Conservation (phyloP, 129 eudicot genomes). For the Oenanthe sinensis region DNA sequence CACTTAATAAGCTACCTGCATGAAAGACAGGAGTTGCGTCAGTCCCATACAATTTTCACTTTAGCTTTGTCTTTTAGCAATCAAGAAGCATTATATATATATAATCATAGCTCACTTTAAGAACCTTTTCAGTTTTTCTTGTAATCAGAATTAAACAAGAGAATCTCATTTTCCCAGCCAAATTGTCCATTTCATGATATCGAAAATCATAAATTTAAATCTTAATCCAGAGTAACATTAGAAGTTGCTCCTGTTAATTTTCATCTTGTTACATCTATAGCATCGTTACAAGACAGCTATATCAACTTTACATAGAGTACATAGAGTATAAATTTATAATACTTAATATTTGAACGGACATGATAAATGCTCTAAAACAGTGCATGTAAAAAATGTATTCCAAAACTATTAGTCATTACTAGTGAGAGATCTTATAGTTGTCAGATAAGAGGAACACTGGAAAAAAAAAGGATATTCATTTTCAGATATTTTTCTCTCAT, state of each 20-base stretch:
- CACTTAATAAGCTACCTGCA: conserved; percentile 82
- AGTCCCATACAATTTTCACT: background rate
- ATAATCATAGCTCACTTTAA: background rate
- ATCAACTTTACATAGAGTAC: background rate
- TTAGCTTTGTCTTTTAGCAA: background rate
- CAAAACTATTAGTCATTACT: background rate
- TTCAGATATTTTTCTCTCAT: too few relatives aligned
- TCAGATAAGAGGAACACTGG: background rate
- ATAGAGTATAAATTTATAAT: background rate
- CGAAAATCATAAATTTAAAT: background rate
- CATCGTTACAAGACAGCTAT: background rate
- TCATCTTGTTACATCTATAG: background rate
- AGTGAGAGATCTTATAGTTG: background rate
- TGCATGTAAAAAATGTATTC: background rate
- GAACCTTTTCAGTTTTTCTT: background rate
- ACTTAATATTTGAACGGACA: background rate
- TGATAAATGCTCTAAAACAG: background rate
- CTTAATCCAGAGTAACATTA: background rate
- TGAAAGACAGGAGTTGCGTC: background rate
- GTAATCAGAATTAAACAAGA: background rate
- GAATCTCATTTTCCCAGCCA: background rate
- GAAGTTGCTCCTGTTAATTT: background rate
- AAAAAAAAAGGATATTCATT: too few relatives aligned
- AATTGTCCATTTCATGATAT: background rate
- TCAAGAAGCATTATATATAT: background rate